A percentile compares a stretch with the other conserved stretches of the same genome.
These are phyloP conservation scores for Pleomassaria siparia DNA, from an alignment of 2,329 filamentous ascomycete genomes.

Conservation along the genomic window DNA sequence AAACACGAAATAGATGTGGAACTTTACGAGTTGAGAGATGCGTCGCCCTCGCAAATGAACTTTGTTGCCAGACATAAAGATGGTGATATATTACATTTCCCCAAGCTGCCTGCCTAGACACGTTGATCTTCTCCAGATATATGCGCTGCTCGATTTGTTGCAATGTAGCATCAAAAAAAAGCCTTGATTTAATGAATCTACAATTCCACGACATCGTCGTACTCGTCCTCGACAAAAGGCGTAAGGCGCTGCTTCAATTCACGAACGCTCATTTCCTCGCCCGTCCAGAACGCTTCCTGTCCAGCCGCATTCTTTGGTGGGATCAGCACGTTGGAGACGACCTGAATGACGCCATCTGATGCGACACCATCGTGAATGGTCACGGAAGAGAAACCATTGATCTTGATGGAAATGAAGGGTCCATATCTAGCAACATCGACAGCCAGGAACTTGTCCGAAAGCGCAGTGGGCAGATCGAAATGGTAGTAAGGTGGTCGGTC, in stretches of 20 bases:
- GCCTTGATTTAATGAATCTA: conserved; percentile 19
- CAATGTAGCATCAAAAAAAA: neutral
- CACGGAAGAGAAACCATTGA: conserved; percentile 73
- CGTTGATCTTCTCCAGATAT: neutral
- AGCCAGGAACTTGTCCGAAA: conserved; percentile 66
- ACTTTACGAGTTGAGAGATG: neutral
- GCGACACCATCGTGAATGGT: conserved; percentile 70
- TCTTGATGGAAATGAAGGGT: conserved; percentile 69
- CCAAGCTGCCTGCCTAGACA: no score
- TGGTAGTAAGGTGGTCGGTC: conserved; percentile 54
- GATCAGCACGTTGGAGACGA: conserved; percentile 71
- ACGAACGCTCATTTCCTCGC: conserved; percentile 59
- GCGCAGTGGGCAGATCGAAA: conserved; percentile 71
- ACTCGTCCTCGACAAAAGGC: conserved; percentile 30
- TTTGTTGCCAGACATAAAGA: neutral
- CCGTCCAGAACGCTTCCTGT: conserved; percentile 41
- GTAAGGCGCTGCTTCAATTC: conserved; percentile 59
- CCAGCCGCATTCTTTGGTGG: conserved; percentile 63
- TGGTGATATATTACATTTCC: neutral
- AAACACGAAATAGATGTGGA: no score
- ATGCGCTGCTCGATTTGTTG: neutral
- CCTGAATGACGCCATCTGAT: conserved; percentile 80
- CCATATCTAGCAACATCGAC: conserved; percentile 71
- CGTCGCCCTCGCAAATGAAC: neutral
- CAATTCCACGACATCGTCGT: conserved; percentile 37